Base-by-base conservation (phyloP, 2,329 filamentous ascomycete genomes). In the Alternaria metachromatica region DNA sequence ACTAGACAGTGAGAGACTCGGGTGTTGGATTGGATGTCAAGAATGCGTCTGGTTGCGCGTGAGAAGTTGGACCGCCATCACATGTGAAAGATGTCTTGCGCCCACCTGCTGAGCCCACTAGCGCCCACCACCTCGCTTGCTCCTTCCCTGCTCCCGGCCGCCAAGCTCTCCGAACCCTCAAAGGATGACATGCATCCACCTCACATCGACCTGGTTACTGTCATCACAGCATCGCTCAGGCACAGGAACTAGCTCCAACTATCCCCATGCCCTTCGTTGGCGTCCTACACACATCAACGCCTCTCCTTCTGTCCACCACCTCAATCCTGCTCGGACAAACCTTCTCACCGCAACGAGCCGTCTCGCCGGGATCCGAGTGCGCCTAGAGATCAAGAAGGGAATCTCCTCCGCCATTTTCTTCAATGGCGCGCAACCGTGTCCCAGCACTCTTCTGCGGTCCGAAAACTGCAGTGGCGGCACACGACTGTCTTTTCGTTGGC, bases 51-150 rank as follows among this genome's bases (percentile, higher is more conserved):
- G 50, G 50, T 48, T 57, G 57, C 28, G 49, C 62, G 51, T 51
- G 46, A 59, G 26, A 55, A 46, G 37, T 33, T 46, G 37, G 37
- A 41, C 37, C 56, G 45, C 51, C 49, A 55, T 60, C 58, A 60
- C 58, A 60, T 60, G 58, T 50, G 26, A 41, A 41, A 55, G 30
- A 48, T 13, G 28, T 53, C 28, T 21, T 37, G 25, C 37, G 25
- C 23, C 37, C 18, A 45, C 49, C 43, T 41, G 37, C 37, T 54
- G 49, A 58, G 56, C 58, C 58, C 49, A 55, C 49, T 60, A 43
- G 58, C 41, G 41, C 58, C 49, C 37, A 60, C 23, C 37, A 13
- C 10, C 49, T 60, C 58, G 58, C 37, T 60, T 60, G 50, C 41
- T 48, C 58, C 50, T 60, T 55, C 58, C 58, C 58, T 58, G 28